Evolutionary conservation across 2,329 filamentous ascomycete genomes (phyloP).

Genomic region (Fusarium brevicatenulatum): DNA sequence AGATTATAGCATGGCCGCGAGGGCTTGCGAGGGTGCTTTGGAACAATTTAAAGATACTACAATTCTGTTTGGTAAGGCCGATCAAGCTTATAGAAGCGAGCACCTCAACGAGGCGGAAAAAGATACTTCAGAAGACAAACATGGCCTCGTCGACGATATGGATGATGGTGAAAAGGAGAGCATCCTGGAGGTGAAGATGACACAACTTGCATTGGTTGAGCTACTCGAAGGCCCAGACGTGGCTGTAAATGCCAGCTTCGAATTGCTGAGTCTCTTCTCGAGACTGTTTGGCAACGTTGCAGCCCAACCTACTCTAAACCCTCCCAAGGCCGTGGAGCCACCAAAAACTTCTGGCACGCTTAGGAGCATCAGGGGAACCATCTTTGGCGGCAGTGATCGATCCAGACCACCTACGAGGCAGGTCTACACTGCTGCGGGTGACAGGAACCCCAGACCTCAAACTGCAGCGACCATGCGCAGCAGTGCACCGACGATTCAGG

Average conservation of each 20-base stretch:
- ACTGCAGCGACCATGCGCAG: slow-evolving; percentile 57
- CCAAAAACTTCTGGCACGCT: slow-evolving; percentile 79
- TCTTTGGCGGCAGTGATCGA: slow-evolving; percentile 73
- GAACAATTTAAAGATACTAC: slow-evolving; percentile 83
- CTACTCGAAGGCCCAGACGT: slow-evolving; percentile 83
- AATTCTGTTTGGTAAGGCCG: slow-evolving; percentile 73
- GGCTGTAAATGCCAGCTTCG: slow-evolving; percentile 88
- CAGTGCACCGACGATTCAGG: slow-evolving; percentile 76
- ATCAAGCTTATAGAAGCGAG: slow-evolving; percentile 69
- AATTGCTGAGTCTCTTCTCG: slow-evolving; percentile 83
- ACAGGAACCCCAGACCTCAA: slow-evolving; percentile 51
- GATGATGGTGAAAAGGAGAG: slow-evolving; percentile 84
- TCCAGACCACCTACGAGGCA: slow-evolving; percentile 56
- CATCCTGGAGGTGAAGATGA: slow-evolving; percentile 96
- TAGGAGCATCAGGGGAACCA: slow-evolving; percentile 76
- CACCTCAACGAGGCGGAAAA: slow-evolving; percentile 69
- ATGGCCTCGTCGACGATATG: slow-evolving; percentile 79
- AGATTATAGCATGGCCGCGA: slow-evolving; percentile 81
- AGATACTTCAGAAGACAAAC: slow-evolving; percentile 40
- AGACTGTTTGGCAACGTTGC: slow-evolving; percentile 75
- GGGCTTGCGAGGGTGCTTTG: slow-evolving; percentile 89
- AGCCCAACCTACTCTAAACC: slow-evolving; percentile 57
- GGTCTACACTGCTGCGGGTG: slow-evolving; percentile 49
- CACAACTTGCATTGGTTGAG: slow-evolving; percentile 86
- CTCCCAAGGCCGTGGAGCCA: slow-evolving; percentile 59